Percentiles rank a stretch among this genome's conserved stretches.
These are phyloP conservation scores for Melanomma pulvis-pyrius DNA, from an alignment of 495 filamentous ascomycete genomes.

Conservation along the genomic window DNA sequence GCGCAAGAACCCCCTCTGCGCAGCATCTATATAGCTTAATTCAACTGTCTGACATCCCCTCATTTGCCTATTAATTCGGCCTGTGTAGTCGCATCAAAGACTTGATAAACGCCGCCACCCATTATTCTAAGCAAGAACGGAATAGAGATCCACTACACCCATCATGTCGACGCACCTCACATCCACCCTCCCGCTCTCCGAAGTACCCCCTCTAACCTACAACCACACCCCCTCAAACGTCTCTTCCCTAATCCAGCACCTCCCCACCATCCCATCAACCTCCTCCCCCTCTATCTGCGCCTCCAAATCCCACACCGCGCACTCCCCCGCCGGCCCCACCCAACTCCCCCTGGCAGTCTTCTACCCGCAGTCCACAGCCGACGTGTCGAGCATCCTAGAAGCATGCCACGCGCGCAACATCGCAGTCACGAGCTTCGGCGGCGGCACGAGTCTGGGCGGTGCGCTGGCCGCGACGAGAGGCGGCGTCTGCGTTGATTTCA, in stretches of 20 bases:
- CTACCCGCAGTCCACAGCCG: slow-evolving; percentile 40
- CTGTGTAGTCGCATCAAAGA: no score
- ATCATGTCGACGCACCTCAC: no score
- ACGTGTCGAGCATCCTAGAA: slow-evolving; percentile 67
- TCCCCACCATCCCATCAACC: slow-evolving; percentile 2
- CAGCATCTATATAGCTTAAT: no score
- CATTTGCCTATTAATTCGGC: no score
- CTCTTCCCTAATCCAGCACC: background rate
- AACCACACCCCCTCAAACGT: slow-evolving; percentile 16
- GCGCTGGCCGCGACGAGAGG: slow-evolving; percentile 71
- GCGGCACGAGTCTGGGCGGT: slow-evolving; percentile 75
- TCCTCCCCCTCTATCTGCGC: background rate
- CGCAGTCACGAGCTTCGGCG: slow-evolving; percentile 72
- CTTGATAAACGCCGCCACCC: no score
- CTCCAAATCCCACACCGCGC: slow-evolving; percentile 9
- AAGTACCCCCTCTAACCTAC: background rate
- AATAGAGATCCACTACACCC: no score
- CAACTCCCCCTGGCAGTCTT: slow-evolving; percentile 37
- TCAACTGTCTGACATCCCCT: no score
- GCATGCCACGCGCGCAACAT: slow-evolving; percentile 68
- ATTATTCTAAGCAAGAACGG: no score
- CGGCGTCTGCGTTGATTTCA: slow-evolving; percentile 77
- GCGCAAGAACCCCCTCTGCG: no score
- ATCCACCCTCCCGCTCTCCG: slow-evolving; percentile 26
- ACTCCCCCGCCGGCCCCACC: background rate